These are phyloP conservation scores for Trametes sanguinea DNA, from an alignment of 768 basidiomycete genomes.

Conservation along the genomic window DNA sequence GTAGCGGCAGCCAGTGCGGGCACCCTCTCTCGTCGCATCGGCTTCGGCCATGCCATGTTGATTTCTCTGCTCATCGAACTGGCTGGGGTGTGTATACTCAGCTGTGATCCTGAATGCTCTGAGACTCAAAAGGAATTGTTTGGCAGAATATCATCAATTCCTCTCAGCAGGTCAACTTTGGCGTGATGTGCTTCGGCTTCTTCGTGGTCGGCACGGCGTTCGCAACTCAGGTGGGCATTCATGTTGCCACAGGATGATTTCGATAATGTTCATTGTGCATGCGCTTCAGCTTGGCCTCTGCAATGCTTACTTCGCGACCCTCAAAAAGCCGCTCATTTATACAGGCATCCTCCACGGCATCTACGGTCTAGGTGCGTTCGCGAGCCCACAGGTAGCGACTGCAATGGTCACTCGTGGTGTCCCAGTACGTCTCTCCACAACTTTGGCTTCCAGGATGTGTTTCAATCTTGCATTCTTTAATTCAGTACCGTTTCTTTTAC, in stretches of 20 bases:
- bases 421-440: conserved; percentile 20
- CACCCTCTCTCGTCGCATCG: conserved; percentile 23
- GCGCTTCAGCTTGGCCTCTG: conserved; percentile 25
- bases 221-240: conserved; percentile 26
- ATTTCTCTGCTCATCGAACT: conserved; percentile 26
- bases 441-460: too few species aligned
- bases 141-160: conserved; percentile 31
- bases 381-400: conserved; percentile 29
- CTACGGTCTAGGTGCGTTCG: conserved; percentile 30
- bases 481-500: conserved; percentile 31
- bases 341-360: conserved; percentile 32
- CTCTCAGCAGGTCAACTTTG: conserved; percentile 29
- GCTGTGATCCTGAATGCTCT: too few species aligned
- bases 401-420: conserved; percentile 28
- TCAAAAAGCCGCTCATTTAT: conserved; percentile 30
- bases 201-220: conserved; percentile 32
- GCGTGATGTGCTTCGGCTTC: conserved; percentile 32
- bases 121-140: background rate
- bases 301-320: conserved; percentile 31
- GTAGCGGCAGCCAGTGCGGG: conserved; percentile 28
- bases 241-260: too few species aligned
- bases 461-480: too few species aligned
- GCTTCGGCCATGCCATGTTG: conserved; percentile 28
- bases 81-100: conserved; percentile 23
- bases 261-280: background rate